Conservation (phyloP, 768 basidiomycete genomes). For the Boletus fagicola region DNA sequence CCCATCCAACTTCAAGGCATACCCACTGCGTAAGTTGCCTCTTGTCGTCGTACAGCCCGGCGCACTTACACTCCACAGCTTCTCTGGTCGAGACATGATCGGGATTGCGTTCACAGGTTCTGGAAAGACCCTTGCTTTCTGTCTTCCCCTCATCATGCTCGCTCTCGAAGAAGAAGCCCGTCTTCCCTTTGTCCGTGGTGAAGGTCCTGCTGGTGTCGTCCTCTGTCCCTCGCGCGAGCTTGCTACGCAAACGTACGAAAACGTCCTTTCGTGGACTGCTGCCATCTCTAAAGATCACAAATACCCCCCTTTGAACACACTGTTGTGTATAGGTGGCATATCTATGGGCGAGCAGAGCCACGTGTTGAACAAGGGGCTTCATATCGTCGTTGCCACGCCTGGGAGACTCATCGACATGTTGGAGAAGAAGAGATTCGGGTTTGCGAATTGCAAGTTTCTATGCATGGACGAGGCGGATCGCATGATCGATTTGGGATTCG, state of each 20-base stretch:
- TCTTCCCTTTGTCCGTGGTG: conserved; percentile 85
- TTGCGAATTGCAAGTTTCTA: conserved; percentile 91
- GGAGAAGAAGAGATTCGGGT: conserved; percentile 90
- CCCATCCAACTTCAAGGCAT: conserved; percentile 98
- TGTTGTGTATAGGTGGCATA: conserved; percentile 97
- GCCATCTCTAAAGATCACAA: conserved; percentile 75
- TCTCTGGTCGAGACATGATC: conserved; percentile 95
- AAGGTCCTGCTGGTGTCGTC: conserved; percentile 95
- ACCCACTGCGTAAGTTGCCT: conserved; percentile 76
- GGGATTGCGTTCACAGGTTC: conserved; percentile 99
- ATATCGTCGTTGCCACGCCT: conserved; percentile 95
- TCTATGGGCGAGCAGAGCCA: conserved; percentile 98
- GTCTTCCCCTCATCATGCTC: conserved; percentile 95
- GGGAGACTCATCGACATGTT: conserved; percentile 97
- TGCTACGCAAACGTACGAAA: conserved; percentile 96
- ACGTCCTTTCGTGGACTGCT: conserved; percentile 81
- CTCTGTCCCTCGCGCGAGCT: conserved; percentile 97
- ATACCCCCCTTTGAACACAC: conserved; percentile 83
- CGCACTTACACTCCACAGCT: conserved; percentile 46
- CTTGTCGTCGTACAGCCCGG: background rate
- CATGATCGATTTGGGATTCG: conserved; percentile 99
- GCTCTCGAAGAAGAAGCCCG: conserved; percentile 92
- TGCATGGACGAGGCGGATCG: conserved; percentile 99
- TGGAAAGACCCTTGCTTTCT: conserved; percentile 98
- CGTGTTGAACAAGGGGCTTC: conserved; percentile 85